Base-by-base conservation (phyloP, 345 rosid genomes). In the Dipteronia sinensis region DNA sequence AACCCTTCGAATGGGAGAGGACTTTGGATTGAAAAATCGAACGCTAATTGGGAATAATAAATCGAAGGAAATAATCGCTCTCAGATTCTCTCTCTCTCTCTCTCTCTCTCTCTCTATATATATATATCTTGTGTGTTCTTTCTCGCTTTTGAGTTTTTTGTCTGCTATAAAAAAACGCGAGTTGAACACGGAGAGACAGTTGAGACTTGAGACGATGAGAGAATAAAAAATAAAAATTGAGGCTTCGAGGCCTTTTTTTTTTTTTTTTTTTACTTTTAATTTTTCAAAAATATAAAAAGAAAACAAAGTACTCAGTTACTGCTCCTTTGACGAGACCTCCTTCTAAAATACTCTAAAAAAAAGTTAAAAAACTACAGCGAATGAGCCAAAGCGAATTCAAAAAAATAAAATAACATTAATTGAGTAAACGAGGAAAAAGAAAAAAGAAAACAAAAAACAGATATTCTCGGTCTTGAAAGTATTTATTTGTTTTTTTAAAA, bases 161-260 rank as follows among this genome's bases (percentile, higher is more conserved):
- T 77, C 85, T 73, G 78, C 81, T 69, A 23, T 74, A 59, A 59
- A 20, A 68, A 76, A 70, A 86, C 91, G 90, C 91, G 90, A 87
- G 84, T 78, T 83, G 73, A 44, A 89, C 92, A 83, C 90, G 94
- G 88, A 78, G 79, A 71, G 85, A 85, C 90, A 78, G 92, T 90
- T 90, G 83, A 76, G 83, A 70, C 46, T 42, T 42, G n/a, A n/a
- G n/a, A n/a, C n/a, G n/a, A n/a, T 42, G 46, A 7, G 46, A 42
- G 44, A 23, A 40, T 7, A 64, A 1, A 13, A 40, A 55, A 25
- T 40, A 64, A 1, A 19, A 40, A 55, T 64, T 1, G 64, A 17
- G 65, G 63, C 53, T 40, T 72, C 0, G 55, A 17, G 71, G 69
- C 49, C 27, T 71, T 69, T 69, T 3, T 34, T 4, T 34, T 0